Evolutionary conservation across 768 basidiomycete species (phyloP).

Genomic region (Rhizopogon vesiculosus): DNA sequence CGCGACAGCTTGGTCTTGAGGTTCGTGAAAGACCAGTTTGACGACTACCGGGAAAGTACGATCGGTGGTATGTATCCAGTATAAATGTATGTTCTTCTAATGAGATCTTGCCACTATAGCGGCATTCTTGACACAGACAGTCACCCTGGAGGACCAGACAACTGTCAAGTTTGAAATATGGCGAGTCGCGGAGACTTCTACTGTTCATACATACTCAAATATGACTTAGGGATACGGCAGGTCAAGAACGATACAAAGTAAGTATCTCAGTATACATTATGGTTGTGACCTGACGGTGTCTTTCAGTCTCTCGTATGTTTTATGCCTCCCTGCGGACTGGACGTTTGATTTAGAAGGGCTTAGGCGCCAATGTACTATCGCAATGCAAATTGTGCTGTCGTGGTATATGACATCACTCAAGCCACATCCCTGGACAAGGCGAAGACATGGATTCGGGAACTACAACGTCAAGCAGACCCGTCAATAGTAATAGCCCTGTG

Average conservation of each 20-base stretch:
- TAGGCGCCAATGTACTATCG: slow-evolving; percentile 97
- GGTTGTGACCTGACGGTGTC: slow-evolving; percentile 2
- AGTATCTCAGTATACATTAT: slow-evolving; percentile 13
- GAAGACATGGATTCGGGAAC: slow-evolving; percentile 91
- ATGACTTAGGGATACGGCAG: slow-evolving; percentile 80
- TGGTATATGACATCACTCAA: slow-evolving; percentile 96
- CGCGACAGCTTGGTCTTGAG: slow-evolving; percentile 78
- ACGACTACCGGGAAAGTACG: slow-evolving; percentile 92
- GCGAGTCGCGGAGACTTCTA: slow-evolving; percentile 37
- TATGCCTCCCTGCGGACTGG: background rate
- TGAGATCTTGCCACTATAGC: slow-evolving; percentile 43
- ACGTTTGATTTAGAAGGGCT: slow-evolving; percentile 5
- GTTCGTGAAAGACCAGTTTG: slow-evolving; percentile 96
- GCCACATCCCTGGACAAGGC: slow-evolving; percentile 91
- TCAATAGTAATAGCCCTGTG: slow-evolving; percentile 95
- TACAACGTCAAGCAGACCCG: slow-evolving; percentile 96
- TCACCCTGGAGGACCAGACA: slow-evolving; percentile 82
- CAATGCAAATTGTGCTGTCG: slow-evolving; percentile 90
- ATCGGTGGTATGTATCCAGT: slow-evolving; percentile 63
- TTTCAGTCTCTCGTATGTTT: slow-evolving; percentile 43
- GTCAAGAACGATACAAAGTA: slow-evolving; percentile 93
- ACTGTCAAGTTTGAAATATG: slow-evolving; percentile 98
- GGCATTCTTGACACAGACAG: slow-evolving; percentile 98
- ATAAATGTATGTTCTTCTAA: slow-evolving; percentile 1
- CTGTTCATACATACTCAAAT: slow-evolving; percentile 2